phyloP scores from a whole-genome alignment of 2,329 filamentous ascomycete genomes.

The Emericellopsis atlantica region DNA sequence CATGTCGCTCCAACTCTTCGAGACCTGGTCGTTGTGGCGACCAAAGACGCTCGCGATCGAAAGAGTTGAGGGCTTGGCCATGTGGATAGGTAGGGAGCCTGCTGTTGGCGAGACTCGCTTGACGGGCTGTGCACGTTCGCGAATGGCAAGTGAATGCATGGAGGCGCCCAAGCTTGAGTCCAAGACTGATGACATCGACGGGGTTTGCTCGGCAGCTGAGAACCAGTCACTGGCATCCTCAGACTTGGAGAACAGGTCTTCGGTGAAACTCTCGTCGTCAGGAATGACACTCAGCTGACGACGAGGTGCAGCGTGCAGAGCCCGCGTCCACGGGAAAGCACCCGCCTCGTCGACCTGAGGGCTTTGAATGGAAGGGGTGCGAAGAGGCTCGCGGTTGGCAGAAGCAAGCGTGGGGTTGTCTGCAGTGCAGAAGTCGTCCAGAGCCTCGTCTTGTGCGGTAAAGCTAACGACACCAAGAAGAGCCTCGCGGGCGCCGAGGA shows the following conservation, averaged over 20 bases:
- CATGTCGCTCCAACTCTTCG: slow-evolving; percentile 98
- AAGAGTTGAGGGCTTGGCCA: slow-evolving; percentile 60
- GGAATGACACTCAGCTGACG: slow-evolving; percentile 82
- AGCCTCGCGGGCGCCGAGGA: slow-evolving; percentile 64
- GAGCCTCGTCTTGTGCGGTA: slow-evolving; percentile 80
- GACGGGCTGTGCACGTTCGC: slow-evolving; percentile 18
- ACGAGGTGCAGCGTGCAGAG: slow-evolving; percentile 63
- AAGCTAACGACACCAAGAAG: slow-evolving; percentile 76
- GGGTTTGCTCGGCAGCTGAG: slow-evolving; percentile 61
- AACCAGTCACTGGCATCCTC: slow-evolving; percentile 66
- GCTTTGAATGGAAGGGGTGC: slow-evolving; percentile 88
- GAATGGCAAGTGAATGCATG: slow-evolving; percentile 58
- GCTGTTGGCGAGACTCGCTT: slow-evolving; percentile 44
- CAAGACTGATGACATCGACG: slow-evolving; percentile 71
- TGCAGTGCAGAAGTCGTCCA: slow-evolving; percentile 87
- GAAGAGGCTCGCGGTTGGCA: slow-evolving; percentile 86
- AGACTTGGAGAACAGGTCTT: slow-evolving; percentile 77
- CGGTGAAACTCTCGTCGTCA: slow-evolving; percentile 65
- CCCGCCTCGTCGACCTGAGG: slow-evolving; percentile 61
- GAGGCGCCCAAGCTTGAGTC: slow-evolving; percentile 75
- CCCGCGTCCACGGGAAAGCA: slow-evolving; percentile 91
- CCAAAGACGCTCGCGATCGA: slow-evolving; percentile 74
- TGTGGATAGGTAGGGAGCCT: slow-evolving; percentile 65
- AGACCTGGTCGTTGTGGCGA: slow-evolving; percentile 63
- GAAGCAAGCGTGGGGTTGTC: slow-evolving; percentile 68